Evolutionary conservation across 2,329 filamentous ascomycete genomes (phyloP), one percentile per base, ranked within the genome.

Genomic region (Diplocarpon rosae): DNA sequence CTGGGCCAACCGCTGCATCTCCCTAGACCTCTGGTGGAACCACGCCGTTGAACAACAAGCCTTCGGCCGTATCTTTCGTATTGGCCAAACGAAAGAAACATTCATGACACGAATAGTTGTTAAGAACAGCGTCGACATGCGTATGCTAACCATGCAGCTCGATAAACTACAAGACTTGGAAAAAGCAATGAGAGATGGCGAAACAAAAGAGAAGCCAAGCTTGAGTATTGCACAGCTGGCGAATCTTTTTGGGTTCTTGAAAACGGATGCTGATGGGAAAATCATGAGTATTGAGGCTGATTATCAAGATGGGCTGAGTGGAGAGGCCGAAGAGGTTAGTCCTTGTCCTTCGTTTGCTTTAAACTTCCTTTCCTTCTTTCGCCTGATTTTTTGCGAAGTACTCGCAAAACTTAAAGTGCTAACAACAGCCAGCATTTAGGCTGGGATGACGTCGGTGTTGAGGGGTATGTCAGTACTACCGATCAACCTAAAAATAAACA

Each of bases 41-140:
- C 56, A 59, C 30, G 53, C 50, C 4, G 57, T 61, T 2, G 79
- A 86, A 52, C 64, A 76, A n/a, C 83, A 86, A 54, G 79, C 75
- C 0, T 70, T 71, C 32, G 65, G 65, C 1, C 72, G 83, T 0
- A 73, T 85, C 0, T 74, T 73, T 52, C 70, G 83, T 5, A 76
- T 80, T 2, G 81, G 81, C 0, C 84, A 90, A 50, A 49, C 56
- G 0, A 73, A 79, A 34, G 64, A 75, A 29, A 79, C 80, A 0
- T 65, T 75, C 10, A 70, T 83, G 46, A 69, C 75, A 0, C 69
- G 77, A 0, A 66, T 87, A 29, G 61, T 77, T 1, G 66, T 78
- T 0, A 60, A 65, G 1, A 65, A 72, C 4, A 73, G 70, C 0
- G 72, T 85, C 5, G 82, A 88, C 47, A 65, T 71, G 9, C 63